These are phyloP conservation scores for Davidsoniella eucalypti DNA, from an alignment of 2,329 filamentous ascomycete genomes.

Conservation along the genomic window DNA sequence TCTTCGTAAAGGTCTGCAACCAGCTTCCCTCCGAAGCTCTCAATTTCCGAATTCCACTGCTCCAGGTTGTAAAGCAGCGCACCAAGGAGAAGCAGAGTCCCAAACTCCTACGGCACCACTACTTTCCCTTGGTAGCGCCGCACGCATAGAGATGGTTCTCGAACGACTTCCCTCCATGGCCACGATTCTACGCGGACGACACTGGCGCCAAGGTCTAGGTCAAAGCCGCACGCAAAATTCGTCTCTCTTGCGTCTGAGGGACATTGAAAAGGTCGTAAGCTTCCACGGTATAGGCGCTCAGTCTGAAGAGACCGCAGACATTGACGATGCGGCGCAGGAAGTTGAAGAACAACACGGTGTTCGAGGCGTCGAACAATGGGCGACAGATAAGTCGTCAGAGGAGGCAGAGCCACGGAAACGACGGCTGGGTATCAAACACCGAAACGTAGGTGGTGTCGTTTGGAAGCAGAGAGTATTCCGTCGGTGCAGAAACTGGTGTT, in stretches of 20 bases:
- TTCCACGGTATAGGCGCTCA: slow-evolving; percentile 41
- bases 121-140: slow-evolving; percentile 46
- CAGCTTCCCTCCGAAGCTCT: too few species aligned
- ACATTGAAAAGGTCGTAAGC: slow-evolving; percentile 51
- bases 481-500: slow-evolving; percentile 49
- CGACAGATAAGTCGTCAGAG: slow-evolving; percentile 44
- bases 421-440: slow-evolving; percentile 22
- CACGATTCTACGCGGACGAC: slow-evolving; percentile 34
- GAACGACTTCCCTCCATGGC: slow-evolving; percentile 79
- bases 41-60: slow-evolving; percentile 8
- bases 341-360: slow-evolving; percentile 25
- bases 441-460: slow-evolving; percentile 15
- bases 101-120: slow-evolving; percentile 22
- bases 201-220: slow-evolving; percentile 14
- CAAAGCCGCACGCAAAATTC: background rate
- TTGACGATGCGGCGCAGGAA: slow-evolving; percentile 28
- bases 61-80: background rate
- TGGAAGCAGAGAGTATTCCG: slow-evolving; percentile 25
- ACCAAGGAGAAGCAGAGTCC: background rate
- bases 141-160: slow-evolving; percentile 58
- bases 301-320: slow-evolving; percentile 7
- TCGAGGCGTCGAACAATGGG: slow-evolving; percentile 27
- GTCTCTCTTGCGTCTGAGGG: slow-evolving; percentile 26
- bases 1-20: slow-evolving; percentile 13
- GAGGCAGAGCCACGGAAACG: slow-evolving; percentile 34